These are phyloP conservation scores for Penicillium hordei DNA, from an alignment of 2,329 filamentous ascomycete species.

Conservation along the genomic window DNA sequence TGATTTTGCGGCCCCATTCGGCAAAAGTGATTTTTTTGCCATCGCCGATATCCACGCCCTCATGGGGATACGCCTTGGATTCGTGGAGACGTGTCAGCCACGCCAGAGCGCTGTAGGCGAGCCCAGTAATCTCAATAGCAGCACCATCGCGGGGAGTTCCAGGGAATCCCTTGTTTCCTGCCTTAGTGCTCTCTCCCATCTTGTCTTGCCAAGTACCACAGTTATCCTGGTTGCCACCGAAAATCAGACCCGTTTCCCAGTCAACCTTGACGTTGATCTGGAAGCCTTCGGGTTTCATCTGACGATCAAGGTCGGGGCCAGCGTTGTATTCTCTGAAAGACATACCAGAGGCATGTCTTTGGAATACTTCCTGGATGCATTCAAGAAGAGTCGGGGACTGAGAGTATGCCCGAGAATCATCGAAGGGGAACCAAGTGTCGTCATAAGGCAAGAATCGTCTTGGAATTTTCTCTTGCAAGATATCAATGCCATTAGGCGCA, in stretches of 20 bases:
- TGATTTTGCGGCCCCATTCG: constrained; percentile 78
- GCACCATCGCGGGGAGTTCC: constrained; percentile 96
- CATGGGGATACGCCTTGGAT: constrained; percentile 69
- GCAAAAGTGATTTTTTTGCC: constrained; percentile 66
- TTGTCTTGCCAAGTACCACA: constrained; percentile 99
- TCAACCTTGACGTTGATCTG: constrained; percentile 88
- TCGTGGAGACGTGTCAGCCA: constrained; percentile 73
- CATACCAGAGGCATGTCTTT: constrained; percentile 86
- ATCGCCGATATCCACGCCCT: constrained; percentile 67
- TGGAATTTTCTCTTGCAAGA: constrained; percentile 75
- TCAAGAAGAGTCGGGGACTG: constrained; percentile 79
- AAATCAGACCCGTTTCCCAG: constrained; percentile 87
- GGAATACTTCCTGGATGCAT: constrained; percentile 87
- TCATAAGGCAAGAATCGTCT: constrained; percentile 92
- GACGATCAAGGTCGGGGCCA: constrained; percentile 79
- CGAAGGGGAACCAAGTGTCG: constrained; percentile 84
- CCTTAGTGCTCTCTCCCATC: constrained; percentile 96
- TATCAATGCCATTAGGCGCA: constrained; percentile 69
- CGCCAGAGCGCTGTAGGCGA: constrained; percentile 82
- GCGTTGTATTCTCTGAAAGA: constrained; percentile 95
- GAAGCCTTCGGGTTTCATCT: constrained; percentile 93
- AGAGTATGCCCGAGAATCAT: constrained; percentile 84
- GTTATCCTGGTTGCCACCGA: constrained; percentile 90
- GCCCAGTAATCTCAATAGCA: constrained; percentile 89
- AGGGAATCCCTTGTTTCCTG: constrained; percentile 87